phyloP scores from a whole-genome alignment of 176 grass and related monocot species.

The Chloris gayana region DNA sequence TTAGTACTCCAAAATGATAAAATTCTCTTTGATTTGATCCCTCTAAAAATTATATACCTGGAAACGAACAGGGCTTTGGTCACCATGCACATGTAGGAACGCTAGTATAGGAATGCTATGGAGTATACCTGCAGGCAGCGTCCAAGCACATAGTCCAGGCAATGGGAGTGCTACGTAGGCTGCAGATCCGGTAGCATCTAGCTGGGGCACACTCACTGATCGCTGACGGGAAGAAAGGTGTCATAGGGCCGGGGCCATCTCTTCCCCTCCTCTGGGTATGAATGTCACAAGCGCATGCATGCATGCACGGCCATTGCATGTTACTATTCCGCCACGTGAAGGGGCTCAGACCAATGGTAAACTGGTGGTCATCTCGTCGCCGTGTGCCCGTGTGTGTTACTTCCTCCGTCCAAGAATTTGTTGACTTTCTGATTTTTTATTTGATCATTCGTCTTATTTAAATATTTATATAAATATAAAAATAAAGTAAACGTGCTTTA shows the following conservation, averaged over 20 bases:
- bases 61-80: no score
- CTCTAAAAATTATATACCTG: no score
- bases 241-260: neutral
- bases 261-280: neutral
- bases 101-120: no score
- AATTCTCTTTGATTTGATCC: no score
- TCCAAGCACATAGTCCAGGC: neutral
- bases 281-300: neutral
- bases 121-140: no score
- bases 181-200: slow-evolving; percentile 40
- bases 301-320: slow-evolving; percentile 17
- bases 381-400: neutral
- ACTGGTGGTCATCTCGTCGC: slow-evolving; percentile 3
- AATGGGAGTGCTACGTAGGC: neutral
- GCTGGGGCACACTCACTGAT: neutral
- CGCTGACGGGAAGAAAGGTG: slow-evolving; percentile 35
- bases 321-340: slow-evolving; percentile 59
- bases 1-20: no score
- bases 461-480: no score
- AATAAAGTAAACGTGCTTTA: no score
- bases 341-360: slow-evolving; percentile 47
- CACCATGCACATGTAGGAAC: no score
- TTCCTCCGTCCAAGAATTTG: no score
- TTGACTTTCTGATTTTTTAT: no score
- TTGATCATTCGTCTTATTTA: no score